A percentile compares a stretch with the other conserved stretches of the same genome.
Conservation (phyloP, 352 stramenopile genomes). For the Globisporangium spiculum region DNA sequence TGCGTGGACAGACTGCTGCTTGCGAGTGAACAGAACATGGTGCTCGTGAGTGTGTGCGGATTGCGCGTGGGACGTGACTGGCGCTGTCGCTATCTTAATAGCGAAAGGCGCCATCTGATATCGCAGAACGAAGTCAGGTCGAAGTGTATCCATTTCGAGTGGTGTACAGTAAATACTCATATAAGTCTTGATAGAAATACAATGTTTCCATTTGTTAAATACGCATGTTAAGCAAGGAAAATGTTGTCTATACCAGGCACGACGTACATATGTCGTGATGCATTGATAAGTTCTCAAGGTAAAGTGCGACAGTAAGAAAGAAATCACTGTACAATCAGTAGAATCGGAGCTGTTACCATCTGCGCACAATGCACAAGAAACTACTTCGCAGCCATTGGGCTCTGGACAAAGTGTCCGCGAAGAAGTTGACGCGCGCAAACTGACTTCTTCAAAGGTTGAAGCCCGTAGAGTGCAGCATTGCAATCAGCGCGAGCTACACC, state of each 20-base stretch:
- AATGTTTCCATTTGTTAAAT: not conserved
- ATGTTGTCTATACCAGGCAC: not conserved
- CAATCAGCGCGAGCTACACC: not conserved
- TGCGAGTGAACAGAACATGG: not conserved
- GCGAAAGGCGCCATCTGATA: not conserved
- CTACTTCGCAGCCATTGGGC: not conserved
- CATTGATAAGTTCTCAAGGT: not conserved
- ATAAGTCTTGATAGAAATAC: not conserved
- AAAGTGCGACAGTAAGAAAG: not conserved
- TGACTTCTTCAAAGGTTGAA: not conserved
- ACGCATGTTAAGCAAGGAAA: not conserved
- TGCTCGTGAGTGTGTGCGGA: slow-evolving; percentile 3
- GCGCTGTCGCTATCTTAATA: not conserved
- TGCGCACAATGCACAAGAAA: not conserved
- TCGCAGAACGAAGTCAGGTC: slow-evolving; percentile 3
- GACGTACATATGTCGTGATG: not conserved
- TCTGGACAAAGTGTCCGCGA: not conserved
- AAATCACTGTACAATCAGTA: not conserved
- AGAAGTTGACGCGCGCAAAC: too few species aligned
- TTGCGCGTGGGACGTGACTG: not conserved
- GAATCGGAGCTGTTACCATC: not conserved
- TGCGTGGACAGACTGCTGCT: not conserved
- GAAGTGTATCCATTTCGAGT: slow-evolving; percentile 1
- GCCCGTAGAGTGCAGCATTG: too few species aligned
- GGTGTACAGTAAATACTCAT: not conserved